Conservation (phyloP, 345 rosid genomes). For the Eutrema heterophyllum region DNA sequence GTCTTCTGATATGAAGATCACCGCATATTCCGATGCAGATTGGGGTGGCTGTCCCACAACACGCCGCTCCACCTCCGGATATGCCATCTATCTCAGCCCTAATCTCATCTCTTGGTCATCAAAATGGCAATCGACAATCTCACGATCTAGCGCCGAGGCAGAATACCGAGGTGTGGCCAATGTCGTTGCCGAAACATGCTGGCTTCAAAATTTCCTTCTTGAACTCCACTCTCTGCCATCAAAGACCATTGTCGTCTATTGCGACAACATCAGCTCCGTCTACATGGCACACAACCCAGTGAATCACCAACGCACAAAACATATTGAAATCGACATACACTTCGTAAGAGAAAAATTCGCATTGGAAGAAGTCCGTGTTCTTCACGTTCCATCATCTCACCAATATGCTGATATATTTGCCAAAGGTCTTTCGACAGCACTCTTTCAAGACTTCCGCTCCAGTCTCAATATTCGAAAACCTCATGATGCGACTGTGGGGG, state of each 20-base stretch:
- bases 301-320: background rate
- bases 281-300: background rate
- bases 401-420: background rate
- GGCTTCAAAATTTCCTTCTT: background rate
- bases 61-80: background rate
- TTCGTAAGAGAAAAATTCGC: background rate
- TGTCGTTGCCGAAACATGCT: background rate
- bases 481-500: background rate
- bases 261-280: background rate
- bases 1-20: background rate
- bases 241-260: background rate
- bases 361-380: background rate
- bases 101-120: background rate
- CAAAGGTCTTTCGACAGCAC: background rate
- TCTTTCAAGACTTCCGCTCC: background rate
- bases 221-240: background rate
- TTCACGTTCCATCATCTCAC: background rate
- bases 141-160: background rate
- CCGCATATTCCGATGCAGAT: background rate
- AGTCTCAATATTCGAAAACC: background rate
- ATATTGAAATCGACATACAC: background rate
- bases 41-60: background rate
- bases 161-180: background rate
- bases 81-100: background rate
- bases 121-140: background rate